Evolutionary conservation across 2,329 filamentous ascomycete genomes (phyloP), one percentile per base, ranked within the genome.

Genomic region (Colletotrichum lini): DNA sequence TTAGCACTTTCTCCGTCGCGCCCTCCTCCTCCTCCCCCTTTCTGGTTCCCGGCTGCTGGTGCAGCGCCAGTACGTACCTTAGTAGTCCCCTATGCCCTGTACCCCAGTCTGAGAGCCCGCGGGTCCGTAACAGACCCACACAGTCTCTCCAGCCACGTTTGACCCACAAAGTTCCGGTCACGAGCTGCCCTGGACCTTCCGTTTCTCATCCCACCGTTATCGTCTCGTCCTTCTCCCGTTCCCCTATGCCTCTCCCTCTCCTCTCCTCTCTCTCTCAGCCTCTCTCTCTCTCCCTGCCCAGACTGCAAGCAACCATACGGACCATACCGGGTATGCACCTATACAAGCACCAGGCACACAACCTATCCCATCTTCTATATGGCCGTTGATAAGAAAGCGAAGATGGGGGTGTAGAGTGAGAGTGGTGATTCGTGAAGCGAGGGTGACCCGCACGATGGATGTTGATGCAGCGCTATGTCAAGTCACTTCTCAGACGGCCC

Each of bases 101-200:
- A 8, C 53, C 10, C 35, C 26, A 15, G 47, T 38, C 57, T 40
- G 45, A 60, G 30, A 50, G 50, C n/a, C 42, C 42, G 42, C 42
- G 23, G 45, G 44, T 59, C 68, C 58, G 38, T 62, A 40, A 23
- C 13, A 40, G 68, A 50, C 52, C 64, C 68, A 62, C 58, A 62
- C 64, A 67, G 44, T 59, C 52, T 57, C 65, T 45, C 54, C 59
- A 70, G 50, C 56, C 67, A 52, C 67, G 67, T 18, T 21, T 42
- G 23, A 18, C n/a, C 52, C 56, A 42, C n/a, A 42, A 35, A 30
- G n/a, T 54, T 45, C 30, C 23, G 47, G 30, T 65, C 57, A 26
- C 53, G 38, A 42, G 15, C 42, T 45, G 44, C 45, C n/a, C 18
- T 57, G 40, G 42, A 44, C 42, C 63, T 59, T 67, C 42, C 53